A percentile compares a stretch with the other conserved stretches of the same genome.
These are phyloP conservation scores for Diplodia mutila DNA, from an alignment of 2,329 filamentous ascomycete genomes.

Conservation along the genomic window DNA sequence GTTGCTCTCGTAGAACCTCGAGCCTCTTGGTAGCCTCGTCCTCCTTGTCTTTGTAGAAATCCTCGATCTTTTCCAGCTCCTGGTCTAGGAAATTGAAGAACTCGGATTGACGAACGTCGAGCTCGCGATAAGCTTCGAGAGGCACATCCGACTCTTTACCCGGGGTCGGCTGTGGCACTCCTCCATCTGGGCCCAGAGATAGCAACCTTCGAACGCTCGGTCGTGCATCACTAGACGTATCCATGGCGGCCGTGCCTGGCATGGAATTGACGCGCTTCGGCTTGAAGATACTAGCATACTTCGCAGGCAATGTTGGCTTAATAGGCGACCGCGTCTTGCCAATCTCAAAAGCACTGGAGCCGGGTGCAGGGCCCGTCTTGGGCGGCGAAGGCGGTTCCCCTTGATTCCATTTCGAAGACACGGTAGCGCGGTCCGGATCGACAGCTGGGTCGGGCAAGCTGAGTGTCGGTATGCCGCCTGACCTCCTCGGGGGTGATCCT, in stretches of 20 bases:
- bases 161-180: slow-evolving; percentile 31
- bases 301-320: slow-evolving; percentile 33
- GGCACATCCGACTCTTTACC: slow-evolving; percentile 52
- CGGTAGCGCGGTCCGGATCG: slow-evolving; percentile 43
- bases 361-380: neutral
- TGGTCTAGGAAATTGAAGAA: slow-evolving; percentile 84
- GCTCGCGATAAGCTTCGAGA: slow-evolving; percentile 62
- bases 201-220: slow-evolving; percentile 45
- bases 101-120: slow-evolving; percentile 76
- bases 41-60: slow-evolving; percentile 87
- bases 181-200: slow-evolving; percentile 47
- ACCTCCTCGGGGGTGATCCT: slow-evolving; percentile 34
- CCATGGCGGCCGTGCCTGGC: slow-evolving; percentile 30
- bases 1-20: slow-evolving; percentile 72
- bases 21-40: slow-evolving; percentile 78
- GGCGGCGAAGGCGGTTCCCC: slow-evolving; percentile 30
- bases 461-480: slow-evolving; percentile 51
- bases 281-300: slow-evolving; percentile 44
- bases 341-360: slow-evolving; percentile 48
- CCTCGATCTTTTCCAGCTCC: slow-evolving; percentile 88
- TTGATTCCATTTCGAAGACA: slow-evolving; percentile 22
- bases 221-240: slow-evolving; percentile 32
- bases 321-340: slow-evolving; percentile 45
- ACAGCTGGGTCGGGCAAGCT: slow-evolving; percentile 66
- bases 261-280: slow-evolving; percentile 48